Evolutionary conservation across 441 rosid genomes (phyloP).

Genomic region (Populus hybrid): DNA sequence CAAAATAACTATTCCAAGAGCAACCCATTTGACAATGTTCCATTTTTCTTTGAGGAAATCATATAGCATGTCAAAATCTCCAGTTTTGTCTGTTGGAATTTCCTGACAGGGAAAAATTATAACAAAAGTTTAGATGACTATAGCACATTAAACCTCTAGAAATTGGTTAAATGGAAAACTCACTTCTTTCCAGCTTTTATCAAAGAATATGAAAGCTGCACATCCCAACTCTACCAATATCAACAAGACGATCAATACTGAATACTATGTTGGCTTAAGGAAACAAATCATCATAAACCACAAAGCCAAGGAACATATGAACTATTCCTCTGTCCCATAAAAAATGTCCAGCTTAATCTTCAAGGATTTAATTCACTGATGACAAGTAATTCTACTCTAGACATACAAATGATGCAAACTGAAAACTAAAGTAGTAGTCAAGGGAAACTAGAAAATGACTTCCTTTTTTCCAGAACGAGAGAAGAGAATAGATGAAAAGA

Average conservation of each 20-base stretch:
- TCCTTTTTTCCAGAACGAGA: no score
- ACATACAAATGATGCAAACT: neutral
- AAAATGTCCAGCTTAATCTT: neutral
- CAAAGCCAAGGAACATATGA: neutral
- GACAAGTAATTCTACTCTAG: neutral
- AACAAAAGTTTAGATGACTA: slow-evolving; percentile 6
- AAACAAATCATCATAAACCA: slow-evolving; percentile 24
- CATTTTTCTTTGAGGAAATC: slow-evolving; percentile 77
- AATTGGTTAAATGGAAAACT: slow-evolving; percentile 19
- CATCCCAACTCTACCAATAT: slow-evolving; percentile 87
- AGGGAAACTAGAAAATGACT: neutral
- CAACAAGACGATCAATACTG: slow-evolving; percentile 70
- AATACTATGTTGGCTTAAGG: slow-evolving; percentile 80
- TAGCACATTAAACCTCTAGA: neutral
- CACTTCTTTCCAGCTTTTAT: slow-evolving; percentile 85
- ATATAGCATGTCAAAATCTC: slow-evolving; percentile 69
- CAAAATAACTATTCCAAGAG: slow-evolving; percentile 78
- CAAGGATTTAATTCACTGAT: neutral
- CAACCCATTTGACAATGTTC: slow-evolving; percentile 86
- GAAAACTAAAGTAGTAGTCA: neutral
- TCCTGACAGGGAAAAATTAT: slow-evolving; percentile 42
- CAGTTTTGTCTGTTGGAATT: slow-evolving; percentile 85
- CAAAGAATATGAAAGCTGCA: slow-evolving; percentile 90
- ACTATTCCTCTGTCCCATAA: neutral
- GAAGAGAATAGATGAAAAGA: neutral